Base-by-base conservation (phyloP, 2,329 filamentous ascomycete species). In the Zymoseptoria tritici region DNA sequence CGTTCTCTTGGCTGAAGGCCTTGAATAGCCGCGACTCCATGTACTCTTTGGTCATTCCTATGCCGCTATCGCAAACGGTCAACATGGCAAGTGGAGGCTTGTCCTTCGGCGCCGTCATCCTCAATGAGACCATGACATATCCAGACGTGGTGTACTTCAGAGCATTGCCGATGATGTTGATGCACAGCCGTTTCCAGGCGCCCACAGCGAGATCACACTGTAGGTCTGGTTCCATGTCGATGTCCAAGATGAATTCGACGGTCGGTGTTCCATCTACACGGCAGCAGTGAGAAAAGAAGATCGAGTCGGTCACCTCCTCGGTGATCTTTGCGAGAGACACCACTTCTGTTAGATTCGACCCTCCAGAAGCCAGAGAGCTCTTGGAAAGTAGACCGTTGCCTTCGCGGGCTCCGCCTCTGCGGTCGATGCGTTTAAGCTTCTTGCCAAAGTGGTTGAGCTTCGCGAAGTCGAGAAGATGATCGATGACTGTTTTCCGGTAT, bases 1-100 rank as follows among this genome's bases (percentile, higher is more conserved):
- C 74, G 54, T 88, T 80, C 66, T 90, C 87, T 61, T 90, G 87
- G 0, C 78, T 73, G 61, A 89, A 89, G 0, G 85, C 83, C 0
- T 79, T 82, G 69, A 85, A 90, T 0, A 89, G 72, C 13, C 81
- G 78, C 13, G 83, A 80, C 29, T 80, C 77, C 4, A 89, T 72
- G 63, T 85, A 90, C 7, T 87, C 83, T 11, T 81, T 76, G 0
- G 81, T 81, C 55, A 90, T 90, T 1, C 87, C 87, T 42, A 79
- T 79, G 0, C 87, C 87, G 0, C 85, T 86, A 64, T 90, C 87
- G 0, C 77, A 75, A 0, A 90, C 81, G 8, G 62, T 62, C 19
- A 70, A 63, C 0, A 62, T 62, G 11, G 65, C 68, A 20, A 53
- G 65, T 66, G 57, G 65, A 66, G 58, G 59, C 50, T 61, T 64